These are phyloP conservation scores for Wallemia mellicola DNA, from an alignment of 1,284 basidiomycete genomes.

Conservation along the genomic window DNA sequence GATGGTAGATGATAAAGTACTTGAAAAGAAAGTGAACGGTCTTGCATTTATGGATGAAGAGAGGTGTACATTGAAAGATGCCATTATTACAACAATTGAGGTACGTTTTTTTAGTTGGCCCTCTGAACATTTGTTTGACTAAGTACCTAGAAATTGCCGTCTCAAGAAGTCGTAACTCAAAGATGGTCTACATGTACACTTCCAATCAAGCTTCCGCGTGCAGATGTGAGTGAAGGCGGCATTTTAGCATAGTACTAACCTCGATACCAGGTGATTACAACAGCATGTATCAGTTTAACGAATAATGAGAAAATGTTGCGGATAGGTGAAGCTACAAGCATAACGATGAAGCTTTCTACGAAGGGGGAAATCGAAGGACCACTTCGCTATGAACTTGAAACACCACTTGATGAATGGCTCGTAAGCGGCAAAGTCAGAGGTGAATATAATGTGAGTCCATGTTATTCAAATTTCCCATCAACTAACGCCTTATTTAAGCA, in stretches of 20 bases:
- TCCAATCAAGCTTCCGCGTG: neutral
- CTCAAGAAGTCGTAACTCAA: neutral
- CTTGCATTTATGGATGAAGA: neutral
- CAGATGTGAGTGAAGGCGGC: neutral
- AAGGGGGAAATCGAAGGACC: neutral
- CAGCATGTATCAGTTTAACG: too few species aligned
- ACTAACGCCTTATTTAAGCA: neutral
- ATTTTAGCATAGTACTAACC: too few species aligned
- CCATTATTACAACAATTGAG: neutral
- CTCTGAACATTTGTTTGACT: neutral
- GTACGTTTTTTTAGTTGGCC: neutral
- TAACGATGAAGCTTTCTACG: neutral
- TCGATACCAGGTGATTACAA: too few species aligned
- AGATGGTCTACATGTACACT: neutral
- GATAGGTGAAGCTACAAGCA: neutral
- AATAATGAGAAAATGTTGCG: neutral
- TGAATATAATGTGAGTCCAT: conserved; percentile 35
- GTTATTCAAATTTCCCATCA: conserved; percentile 6
- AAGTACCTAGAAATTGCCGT: neutral
- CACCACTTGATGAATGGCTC: conserved; percentile 43
- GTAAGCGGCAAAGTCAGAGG: conserved; percentile 49
- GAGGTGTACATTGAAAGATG: neutral
- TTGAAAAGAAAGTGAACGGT: neutral
- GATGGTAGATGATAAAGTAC: neutral
- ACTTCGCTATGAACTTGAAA: conserved; percentile 28